Base-by-base conservation (phyloP, 2,329 filamentous ascomycete genomes). In the Spiromastix sp. region DNA sequence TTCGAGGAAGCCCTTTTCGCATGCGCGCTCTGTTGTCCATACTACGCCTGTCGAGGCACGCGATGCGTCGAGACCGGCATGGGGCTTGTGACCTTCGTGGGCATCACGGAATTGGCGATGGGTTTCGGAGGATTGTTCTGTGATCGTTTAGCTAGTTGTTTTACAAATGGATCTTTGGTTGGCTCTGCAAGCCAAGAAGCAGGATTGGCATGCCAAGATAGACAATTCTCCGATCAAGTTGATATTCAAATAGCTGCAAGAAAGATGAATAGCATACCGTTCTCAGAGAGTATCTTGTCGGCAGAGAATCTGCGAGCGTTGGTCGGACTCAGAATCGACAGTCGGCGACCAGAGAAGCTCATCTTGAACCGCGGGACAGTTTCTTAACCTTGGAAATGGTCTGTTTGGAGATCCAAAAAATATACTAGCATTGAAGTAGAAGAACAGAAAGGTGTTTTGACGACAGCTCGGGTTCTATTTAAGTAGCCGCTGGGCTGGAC, bases 41-140 rank as follows among this genome's bases (percentile, higher is more conserved):
- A 95, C 83, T 3, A 95, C 89, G 61, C 89, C 89, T 10, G 89
- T 96, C 11, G 84, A 93, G 29, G 85, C 82, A 59, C 86, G 77
- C 42, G 78, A 82, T 36, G 85, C 81, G 54, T 95, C 87, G 46
- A 95, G 79, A 49, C 87, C 89, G 41, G 87, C 85, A 59, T 95
- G 87, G 31, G 85, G 81, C 56, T 84, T 79, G 65, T 93, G 86
- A 40, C 87, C 87, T 60, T 91, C 85, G 62, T 94, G 87, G 45
- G 85, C 84, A 55, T 78, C 77, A 50, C 87, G 82, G 66, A 95
- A 94, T 57, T 93, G 82, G 44, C 81, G 76, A 61, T 95, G 87
- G 54, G 86, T 81, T 57, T 82, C 81, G 51, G 85, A 93, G 52
- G 73, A 77, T 46, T 78, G 71, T 67, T 94, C 85, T 93, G 56